These are phyloP conservation scores for Russula brevipes DNA, from an alignment of 768 basidiomycete genomes.

Conservation along the genomic window DNA sequence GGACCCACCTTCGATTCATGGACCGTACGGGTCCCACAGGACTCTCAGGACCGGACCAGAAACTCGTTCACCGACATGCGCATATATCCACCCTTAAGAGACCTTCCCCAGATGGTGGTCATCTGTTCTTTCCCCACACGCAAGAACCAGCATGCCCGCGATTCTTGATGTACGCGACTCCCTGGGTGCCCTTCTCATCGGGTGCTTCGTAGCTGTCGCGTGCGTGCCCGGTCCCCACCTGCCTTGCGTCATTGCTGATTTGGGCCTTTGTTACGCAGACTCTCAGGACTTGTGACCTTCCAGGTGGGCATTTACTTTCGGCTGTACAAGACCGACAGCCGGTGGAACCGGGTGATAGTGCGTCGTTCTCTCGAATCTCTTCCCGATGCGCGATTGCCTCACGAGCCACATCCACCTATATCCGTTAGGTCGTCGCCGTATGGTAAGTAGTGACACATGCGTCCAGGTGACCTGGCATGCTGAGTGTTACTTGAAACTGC, in stretches of 20 bases:
- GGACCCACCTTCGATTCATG: background rate
- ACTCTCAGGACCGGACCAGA: background rate
- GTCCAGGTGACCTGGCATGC: background rate
- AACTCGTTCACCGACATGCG: no score
- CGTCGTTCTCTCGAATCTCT: background rate
- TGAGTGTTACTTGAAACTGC: background rate
- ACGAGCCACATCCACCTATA: background rate
- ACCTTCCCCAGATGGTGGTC: background rate
- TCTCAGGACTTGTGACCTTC: slow-evolving; percentile 19
- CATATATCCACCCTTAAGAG: background rate
- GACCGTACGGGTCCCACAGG: background rate
- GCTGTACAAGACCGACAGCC: slow-evolving; percentile 10
- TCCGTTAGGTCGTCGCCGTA: slow-evolving; percentile 13
- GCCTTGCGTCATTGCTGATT: background rate
- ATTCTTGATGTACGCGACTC: background rate
- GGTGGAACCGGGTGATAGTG: slow-evolving; percentile 15
- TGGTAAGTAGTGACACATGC: slow-evolving; percentile 12
- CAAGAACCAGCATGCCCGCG: slow-evolving; percentile 17
- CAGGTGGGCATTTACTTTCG: slow-evolving; percentile 21
- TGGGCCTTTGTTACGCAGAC: background rate
- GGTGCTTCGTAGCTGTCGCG: slow-evolving; percentile 18
- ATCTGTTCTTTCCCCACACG: background rate
- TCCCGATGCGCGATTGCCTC: background rate
- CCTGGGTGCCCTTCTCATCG: slow-evolving; percentile 20
- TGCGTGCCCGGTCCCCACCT: background rate